Percentiles rank a stretch among this genome's conserved stretches.
These are phyloP conservation scores for Fusarium solani-melongenae DNA, from an alignment of 2,329 filamentous ascomycete species.

Conservation along the genomic window DNA sequence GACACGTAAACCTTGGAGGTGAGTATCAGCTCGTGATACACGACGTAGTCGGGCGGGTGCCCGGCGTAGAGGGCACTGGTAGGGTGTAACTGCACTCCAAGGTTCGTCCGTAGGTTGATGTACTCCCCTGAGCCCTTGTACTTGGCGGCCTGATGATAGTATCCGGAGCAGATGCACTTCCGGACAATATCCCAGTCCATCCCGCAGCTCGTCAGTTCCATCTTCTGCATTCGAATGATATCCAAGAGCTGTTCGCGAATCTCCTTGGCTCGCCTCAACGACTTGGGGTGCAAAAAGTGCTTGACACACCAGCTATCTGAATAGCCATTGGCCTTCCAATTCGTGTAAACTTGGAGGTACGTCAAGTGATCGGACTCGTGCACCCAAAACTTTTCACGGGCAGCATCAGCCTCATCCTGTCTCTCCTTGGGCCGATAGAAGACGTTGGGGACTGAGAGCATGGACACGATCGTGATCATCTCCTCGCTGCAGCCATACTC, in stretches of 20 bases:
- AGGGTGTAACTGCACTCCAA: constrained; percentile 93
- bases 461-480: constrained; percentile 97
- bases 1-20: constrained; percentile 99
- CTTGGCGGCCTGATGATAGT: constrained; percentile 97
- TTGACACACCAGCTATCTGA: constrained; percentile 92
- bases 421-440: constrained; percentile 98
- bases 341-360: constrained; percentile 92
- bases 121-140: constrained; percentile 98
- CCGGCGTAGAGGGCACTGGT: constrained; percentile 95
- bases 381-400: constrained; percentile 97
- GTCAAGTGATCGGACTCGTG: constrained; percentile 97
- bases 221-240: constrained; percentile 94
- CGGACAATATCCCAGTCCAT: constrained; percentile 97
- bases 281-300: constrained; percentile 96
- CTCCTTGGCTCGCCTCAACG: constrained; percentile 89
- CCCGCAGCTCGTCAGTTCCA: constrained; percentile 87
- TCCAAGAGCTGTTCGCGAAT: constrained; percentile 93
- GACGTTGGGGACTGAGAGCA: constrained; percentile 95
- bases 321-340: constrained; percentile 92
- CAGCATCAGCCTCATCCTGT: constrained; percentile 94
- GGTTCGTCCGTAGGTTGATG: constrained; percentile 93
- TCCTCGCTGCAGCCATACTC: constrained; percentile 95
- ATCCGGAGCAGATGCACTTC: constrained; percentile 96
- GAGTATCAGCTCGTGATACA: constrained; percentile 97
- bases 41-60: constrained; percentile 94